Conservation (phyloP, 2,329 filamentous ascomycete genomes). For the Pseudogymnoascus sp. region DNA sequence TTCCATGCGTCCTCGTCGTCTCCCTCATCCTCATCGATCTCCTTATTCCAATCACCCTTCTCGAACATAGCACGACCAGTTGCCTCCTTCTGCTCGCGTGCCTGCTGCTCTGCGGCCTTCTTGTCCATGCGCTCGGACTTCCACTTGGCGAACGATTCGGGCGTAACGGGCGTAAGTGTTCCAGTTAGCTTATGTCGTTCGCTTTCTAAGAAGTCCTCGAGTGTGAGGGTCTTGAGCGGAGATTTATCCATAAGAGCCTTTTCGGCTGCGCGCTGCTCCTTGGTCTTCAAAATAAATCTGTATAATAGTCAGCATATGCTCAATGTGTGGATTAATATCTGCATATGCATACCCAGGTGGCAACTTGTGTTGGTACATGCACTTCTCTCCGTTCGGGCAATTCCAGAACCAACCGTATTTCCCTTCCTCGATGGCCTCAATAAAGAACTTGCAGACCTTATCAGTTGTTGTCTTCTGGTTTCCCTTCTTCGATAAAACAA, state of each 20-base stretch:
- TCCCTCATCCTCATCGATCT: constrained; percentile 46
- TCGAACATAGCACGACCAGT: constrained; percentile 94
- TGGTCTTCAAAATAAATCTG: constrained; percentile 94
- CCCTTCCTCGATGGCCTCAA: constrained; percentile 92
- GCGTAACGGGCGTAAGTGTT: constrained; percentile 84
- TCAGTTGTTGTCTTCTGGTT: constrained; percentile 94
- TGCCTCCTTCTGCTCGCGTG: constrained; percentile 84
- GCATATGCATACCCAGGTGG: constrained; percentile 70
- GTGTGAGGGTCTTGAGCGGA: constrained; percentile 83
- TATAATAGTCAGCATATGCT: constrained; percentile 22
- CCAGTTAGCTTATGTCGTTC: constrained; percentile 94
- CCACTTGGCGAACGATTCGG: constrained; percentile 91
- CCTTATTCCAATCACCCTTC: constrained; percentile 80
- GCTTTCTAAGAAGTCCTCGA: constrained; percentile 95
- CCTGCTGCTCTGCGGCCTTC: constrained; percentile 90
- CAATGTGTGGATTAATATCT: neutral
- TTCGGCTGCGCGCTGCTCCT: constrained; percentile 90
- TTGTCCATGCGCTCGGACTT: constrained; percentile 91
- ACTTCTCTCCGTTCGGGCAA: constrained; percentile 95
- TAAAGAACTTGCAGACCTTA: constrained; percentile 99
- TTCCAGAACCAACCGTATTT: constrained; percentile 99
- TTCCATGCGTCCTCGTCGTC: constrained; percentile 57
- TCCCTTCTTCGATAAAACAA: constrained; percentile 92
- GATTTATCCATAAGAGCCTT: constrained; percentile 96
- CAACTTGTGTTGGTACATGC: constrained; percentile 96